Evolutionary conservation across 192 early-diverging fungal species (phyloP).

Genomic region (Funneliformis mosseae): DNA sequence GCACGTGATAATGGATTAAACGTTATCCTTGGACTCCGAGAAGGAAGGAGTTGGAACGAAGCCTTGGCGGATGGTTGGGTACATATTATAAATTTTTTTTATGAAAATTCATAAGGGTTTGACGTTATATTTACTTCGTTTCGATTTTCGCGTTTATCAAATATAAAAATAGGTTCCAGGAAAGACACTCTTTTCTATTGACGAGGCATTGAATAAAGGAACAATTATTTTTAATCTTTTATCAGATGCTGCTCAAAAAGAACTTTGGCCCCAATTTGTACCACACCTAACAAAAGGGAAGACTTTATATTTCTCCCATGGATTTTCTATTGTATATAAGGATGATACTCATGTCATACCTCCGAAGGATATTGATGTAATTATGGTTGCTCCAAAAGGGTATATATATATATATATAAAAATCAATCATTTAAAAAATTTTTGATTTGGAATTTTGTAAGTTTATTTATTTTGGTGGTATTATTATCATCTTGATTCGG

Average conservation of each 20-base stretch:
- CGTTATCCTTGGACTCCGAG: slow-evolving; percentile 91
- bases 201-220: slow-evolving; percentile 88
- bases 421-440: not conserved
- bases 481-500: not conserved
- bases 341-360: slow-evolving; percentile 89
- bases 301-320: slow-evolving; percentile 98
- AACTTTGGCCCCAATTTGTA: slow-evolving; percentile 84
- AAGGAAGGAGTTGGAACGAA: slow-evolving; percentile 88
- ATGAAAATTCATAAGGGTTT: no score
- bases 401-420: not conserved
- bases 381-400: slow-evolving; percentile 95
- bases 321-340: slow-evolving; percentile 93
- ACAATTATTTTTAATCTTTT: slow-evolving; percentile 93
- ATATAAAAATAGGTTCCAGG: slow-evolving; percentile 62
- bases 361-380: slow-evolving; percentile 91
- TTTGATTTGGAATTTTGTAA: not conserved
- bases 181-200: slow-evolving; percentile 92
- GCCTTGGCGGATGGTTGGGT: slow-evolving; percentile 93
- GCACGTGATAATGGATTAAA: slow-evolving; percentile 95
- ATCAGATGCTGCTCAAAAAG: slow-evolving; percentile 94
- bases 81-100: not conserved
- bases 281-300: slow-evolving; percentile 93
- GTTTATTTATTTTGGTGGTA: not conserved
- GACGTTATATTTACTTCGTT: not conserved
- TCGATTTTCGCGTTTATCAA: not conserved